phyloP scores from a whole-genome alignment of 2,329 filamentous ascomycete genomes.

The Pseudogymnoascus sp. region DNA sequence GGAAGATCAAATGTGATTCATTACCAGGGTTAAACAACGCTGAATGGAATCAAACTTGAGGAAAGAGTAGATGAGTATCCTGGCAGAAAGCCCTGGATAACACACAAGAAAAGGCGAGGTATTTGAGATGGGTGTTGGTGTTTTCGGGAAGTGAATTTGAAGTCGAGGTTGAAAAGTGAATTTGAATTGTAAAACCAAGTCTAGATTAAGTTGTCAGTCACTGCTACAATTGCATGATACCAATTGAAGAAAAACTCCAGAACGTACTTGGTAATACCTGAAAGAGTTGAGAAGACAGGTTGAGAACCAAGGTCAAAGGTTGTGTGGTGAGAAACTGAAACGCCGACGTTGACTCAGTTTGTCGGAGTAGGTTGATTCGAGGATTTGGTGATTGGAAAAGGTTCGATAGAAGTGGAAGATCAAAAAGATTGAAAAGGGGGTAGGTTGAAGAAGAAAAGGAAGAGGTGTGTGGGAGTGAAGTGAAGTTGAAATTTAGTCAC shows the following conservation, averaged over 20 bases:
- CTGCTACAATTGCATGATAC: not conserved
- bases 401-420: not conserved
- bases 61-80: not conserved
- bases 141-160: not conserved
- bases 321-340: not conserved
- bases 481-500: not conserved
- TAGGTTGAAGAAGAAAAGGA: conserved; percentile 1
- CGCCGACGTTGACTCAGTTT: not conserved
- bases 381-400: not conserved
- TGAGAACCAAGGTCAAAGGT: not conserved
- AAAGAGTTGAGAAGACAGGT: not conserved
- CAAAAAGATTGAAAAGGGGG: not conserved
- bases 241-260: not conserved
- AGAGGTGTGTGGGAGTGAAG: not conserved
- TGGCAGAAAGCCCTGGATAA: not conserved
- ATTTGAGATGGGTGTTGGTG: not conserved
- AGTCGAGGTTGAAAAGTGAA: not conserved
- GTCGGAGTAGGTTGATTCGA: not conserved
- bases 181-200: not conserved
- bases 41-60: not conserved
- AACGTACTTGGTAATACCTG: not conserved
- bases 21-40: not conserved
- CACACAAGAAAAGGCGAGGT: not conserved
- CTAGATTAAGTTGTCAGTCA: not conserved
- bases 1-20: not conserved